Evolutionary conservation across 805 yeast species (phyloP).

Genomic region (Metschnikowia peoriensis): DNA sequence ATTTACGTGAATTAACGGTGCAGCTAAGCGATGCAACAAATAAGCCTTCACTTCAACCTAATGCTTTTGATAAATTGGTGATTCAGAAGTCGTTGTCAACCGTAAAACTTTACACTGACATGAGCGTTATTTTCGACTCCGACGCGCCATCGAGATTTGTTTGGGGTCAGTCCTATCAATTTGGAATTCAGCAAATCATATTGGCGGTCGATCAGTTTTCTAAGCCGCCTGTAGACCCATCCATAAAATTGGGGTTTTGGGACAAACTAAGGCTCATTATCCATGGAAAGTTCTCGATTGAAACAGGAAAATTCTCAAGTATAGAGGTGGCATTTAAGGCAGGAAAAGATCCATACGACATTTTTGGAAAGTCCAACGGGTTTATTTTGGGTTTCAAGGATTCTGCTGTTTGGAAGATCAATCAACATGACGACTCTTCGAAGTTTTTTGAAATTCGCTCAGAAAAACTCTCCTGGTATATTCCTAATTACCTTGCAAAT

Average conservation of each 20-base stretch:
- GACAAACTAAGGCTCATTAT: slow-evolving; percentile 75
- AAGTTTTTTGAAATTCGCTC: slow-evolving; percentile 65
- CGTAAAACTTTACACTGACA: slow-evolving; percentile 65
- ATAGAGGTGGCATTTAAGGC: slow-evolving; percentile 68
- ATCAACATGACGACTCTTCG: slow-evolving; percentile 65
- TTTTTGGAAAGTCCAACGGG: slow-evolving; percentile 70
- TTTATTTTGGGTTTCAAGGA: slow-evolving; percentile 71
- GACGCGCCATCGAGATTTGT: slow-evolving; percentile 60
- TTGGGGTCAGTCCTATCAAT: slow-evolving; percentile 85
- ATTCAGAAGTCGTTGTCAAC: slow-evolving; percentile 77
- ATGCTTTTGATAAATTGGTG: slow-evolving; percentile 33
- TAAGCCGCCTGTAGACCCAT: slow-evolving; percentile 87
- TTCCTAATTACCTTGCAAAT: slow-evolving; percentile 68
- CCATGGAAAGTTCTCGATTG: slow-evolving; percentile 66
- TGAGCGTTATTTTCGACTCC: slow-evolving; percentile 55
- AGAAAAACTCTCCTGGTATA: slow-evolving; percentile 60
- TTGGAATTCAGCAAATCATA: slow-evolving; percentile 80
- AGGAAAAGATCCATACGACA: slow-evolving; percentile 71
- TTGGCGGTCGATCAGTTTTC: slow-evolving; percentile 77
- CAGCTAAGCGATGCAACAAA: slow-evolving; percentile 53
- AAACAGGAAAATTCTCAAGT: slow-evolving; percentile 47
- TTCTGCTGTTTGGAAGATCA: slow-evolving; percentile 56
- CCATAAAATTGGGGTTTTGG: slow-evolving; percentile 87
- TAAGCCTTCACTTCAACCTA: slow-evolving; percentile 25
- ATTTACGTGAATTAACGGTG: slow-evolving; percentile 58